Percentiles rank a stretch among this genome's conserved stretches.
Evolutionary conservation across 352 stramenopile species (phyloP).

Genomic region (Aphanomyces astaci): DNA sequence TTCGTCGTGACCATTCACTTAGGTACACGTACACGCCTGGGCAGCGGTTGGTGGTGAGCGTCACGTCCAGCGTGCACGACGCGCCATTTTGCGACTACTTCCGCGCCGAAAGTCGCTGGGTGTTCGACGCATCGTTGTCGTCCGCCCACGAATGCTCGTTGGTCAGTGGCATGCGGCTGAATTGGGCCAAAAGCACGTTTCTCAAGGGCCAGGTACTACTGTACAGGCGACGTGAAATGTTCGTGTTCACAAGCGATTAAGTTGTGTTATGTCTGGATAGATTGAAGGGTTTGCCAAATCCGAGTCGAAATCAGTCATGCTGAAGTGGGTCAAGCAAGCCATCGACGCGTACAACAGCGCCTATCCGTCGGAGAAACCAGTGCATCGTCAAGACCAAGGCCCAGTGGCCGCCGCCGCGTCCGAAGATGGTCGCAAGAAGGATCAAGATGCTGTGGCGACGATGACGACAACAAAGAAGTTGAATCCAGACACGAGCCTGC

Average conservation of each 20-base stretch:
- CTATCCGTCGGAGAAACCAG: not conserved
- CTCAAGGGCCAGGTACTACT: too few species aligned
- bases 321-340: constrained; percentile 16
- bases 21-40: constrained; percentile 31
- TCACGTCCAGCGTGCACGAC: constrained; percentile 63
- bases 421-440: not conserved
- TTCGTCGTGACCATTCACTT: not conserved
- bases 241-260: too few species aligned
- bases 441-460: not conserved
- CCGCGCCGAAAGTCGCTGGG: constrained; percentile 75
- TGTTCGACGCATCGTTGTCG: constrained; percentile 49
- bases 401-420: not conserved
- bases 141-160: constrained; percentile 33
- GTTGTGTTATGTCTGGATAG: too few species aligned
- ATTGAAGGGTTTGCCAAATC: constrained; percentile 23
- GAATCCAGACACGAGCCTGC: not conserved
- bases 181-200: constrained; percentile 80
- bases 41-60: constrained; percentile 54
- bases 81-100: constrained; percentile 85
- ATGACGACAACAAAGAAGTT: not conserved
- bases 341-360: constrained; percentile 4
- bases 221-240: too few species aligned
- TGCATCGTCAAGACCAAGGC: not conserved
- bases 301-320: constrained; percentile 16
- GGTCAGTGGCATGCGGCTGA: constrained; percentile 60